Conservation (phyloP, 139 green algal genomes). For the Picochlorum sp. region DNA sequence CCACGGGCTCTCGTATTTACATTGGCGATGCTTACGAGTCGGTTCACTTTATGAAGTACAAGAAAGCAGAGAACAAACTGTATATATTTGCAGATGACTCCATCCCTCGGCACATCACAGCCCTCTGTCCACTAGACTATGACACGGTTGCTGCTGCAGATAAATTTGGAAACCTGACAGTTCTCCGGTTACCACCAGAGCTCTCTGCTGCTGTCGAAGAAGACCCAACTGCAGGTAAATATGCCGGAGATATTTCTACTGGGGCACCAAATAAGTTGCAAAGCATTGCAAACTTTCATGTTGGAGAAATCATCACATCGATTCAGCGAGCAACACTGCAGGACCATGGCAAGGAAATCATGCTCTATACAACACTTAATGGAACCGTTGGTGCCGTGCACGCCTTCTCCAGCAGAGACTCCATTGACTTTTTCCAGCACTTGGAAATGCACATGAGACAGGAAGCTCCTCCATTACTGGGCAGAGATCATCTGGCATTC, state of each 20-base stretch:
- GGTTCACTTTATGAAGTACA: constrained; percentile 83
- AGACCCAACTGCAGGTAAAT: constrained; percentile 91
- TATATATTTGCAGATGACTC: constrained; percentile 94
- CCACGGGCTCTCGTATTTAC: constrained; percentile 73
- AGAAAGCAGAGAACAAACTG: constrained; percentile 78
- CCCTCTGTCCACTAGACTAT: constrained; percentile 82
- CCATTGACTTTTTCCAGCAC: constrained; percentile 96
- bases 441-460: constrained; percentile 98
- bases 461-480: constrained; percentile 82
- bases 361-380: constrained; percentile 82
- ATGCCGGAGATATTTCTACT: constrained; percentile 53
- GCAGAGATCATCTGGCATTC: constrained; percentile 89
- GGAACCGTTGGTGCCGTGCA: constrained; percentile 77
- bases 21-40: constrained; percentile 76
- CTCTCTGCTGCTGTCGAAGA: constrained; percentile 87
- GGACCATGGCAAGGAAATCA: constrained; percentile 65
- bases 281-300: constrained; percentile 76
- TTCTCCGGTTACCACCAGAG: constrained; percentile 78
- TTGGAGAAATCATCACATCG: constrained; percentile 84
- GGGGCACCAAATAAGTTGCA: constrained; percentile 89
- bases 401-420: constrained; percentile 77
- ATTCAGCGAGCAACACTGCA: constrained; percentile 69
- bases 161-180: constrained; percentile 94
- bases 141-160: constrained; percentile 88
- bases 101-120: constrained; percentile 71